A percentile compares a stretch with the other conserved stretches of the same genome.
phyloP scores from a whole-genome alignment of 2,329 filamentous ascomycete species.

The Aspergillus terreus region DNA sequence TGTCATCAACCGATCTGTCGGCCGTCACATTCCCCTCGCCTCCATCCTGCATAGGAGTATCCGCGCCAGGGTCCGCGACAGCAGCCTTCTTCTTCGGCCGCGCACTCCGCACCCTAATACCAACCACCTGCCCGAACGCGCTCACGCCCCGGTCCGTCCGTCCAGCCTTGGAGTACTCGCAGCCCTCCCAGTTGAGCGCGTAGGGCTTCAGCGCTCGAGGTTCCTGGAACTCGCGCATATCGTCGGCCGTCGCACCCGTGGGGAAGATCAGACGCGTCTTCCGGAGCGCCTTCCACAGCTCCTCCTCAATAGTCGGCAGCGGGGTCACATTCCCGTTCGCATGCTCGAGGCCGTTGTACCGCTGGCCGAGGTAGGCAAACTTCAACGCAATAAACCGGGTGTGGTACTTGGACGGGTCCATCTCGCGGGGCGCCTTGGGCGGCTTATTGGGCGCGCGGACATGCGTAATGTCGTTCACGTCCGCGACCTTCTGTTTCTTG shows the following conservation, averaged over 20 bases:
- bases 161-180: conserved; percentile 92
- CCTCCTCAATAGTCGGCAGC: conserved; percentile 83
- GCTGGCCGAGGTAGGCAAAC: conserved; percentile 85
- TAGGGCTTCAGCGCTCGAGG: conserved; percentile 39
- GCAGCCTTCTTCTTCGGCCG: conserved; percentile 49
- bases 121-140: conserved; percentile 94
- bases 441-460: conserved; percentile 23
- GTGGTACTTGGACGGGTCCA: conserved; percentile 77
- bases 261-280: conserved; percentile 80
- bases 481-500: conserved; percentile 15
- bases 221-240: conserved; percentile 33
- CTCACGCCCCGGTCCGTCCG: conserved; percentile 91
- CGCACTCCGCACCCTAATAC: conserved; percentile 75
- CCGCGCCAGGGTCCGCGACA: conserved; percentile 4
- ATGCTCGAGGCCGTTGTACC: conserved; percentile 92
- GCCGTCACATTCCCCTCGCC: conserved; percentile 14
- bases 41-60: conserved; percentile 14
- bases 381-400: conserved; percentile 87
- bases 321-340: conserved; percentile 65
- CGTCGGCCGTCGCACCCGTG: conserved; percentile 40
- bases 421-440: conserved; percentile 48
- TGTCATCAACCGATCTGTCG: conserved; percentile 34
- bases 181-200: conserved; percentile 71
- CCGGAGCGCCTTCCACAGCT: conserved; percentile 84
- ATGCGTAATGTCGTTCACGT: conserved; percentile 23